A percentile compares a stretch with the other conserved stretches of the same genome.
phyloP scores from a whole-genome alignment of 2,329 filamentous ascomycete species.

The Dactylonectria macrodidyma region DNA sequence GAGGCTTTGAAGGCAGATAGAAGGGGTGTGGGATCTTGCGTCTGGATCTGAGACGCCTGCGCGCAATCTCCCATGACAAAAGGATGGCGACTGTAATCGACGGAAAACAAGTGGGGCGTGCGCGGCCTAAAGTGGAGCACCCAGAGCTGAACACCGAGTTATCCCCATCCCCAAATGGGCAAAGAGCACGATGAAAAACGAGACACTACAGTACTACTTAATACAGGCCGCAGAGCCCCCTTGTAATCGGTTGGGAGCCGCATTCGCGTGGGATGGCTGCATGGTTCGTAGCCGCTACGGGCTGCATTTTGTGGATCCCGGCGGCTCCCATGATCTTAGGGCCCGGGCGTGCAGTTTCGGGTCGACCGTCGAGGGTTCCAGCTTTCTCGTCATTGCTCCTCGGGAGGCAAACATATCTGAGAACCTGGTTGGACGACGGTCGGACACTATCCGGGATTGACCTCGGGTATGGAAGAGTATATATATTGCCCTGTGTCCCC shows the following conservation, averaged over 20 bases:
- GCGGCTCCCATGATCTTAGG: conserved; percentile 6
- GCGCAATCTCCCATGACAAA: conserved; percentile 24
- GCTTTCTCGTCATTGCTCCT: neutral
- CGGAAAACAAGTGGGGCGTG: conserved; percentile 30
- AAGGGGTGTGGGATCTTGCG: conserved; percentile 11
- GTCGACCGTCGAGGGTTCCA: conserved; percentile 5
- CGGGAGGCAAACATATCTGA: conserved; percentile 2
- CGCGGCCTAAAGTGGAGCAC: conserved; percentile 28
- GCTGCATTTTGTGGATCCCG: neutral
- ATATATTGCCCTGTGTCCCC: conserved; percentile 27
- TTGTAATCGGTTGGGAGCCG: conserved; percentile 37
- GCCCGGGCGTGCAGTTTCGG: conserved; percentile 20
- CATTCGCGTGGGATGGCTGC: conserved; percentile 23
- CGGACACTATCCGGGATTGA: conserved; percentile 20
- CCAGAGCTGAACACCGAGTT: conserved; percentile 42
- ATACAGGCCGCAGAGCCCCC: neutral
- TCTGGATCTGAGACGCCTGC: conserved; percentile 30
- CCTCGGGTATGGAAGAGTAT: conserved; percentile 28
- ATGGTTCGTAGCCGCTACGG: neutral
- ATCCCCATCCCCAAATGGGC: conserved; percentile 38
- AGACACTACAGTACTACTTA: too few relatives aligned
- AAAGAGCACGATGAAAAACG: conserved; percentile 17
- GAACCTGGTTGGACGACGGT: conserved; percentile 18
- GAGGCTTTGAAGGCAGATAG: conserved; percentile 11
- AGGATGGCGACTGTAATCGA: conserved; percentile 18